phyloP scores from a whole-genome alignment of 805 yeast genomes.

The Lipomyces starkeyi region DNA sequence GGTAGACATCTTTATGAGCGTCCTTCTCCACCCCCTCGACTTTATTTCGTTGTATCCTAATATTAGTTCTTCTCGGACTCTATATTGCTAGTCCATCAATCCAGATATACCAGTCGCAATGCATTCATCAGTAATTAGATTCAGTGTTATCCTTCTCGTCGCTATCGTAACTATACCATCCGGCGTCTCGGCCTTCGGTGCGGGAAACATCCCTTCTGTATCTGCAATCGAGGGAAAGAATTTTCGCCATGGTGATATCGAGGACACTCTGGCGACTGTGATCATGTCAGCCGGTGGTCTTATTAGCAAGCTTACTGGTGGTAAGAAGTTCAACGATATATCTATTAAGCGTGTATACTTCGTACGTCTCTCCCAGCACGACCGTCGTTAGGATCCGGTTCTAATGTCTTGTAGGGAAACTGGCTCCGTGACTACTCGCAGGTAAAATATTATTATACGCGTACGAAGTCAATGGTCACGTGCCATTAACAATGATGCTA shows the following conservation, averaged over 20 bases:
- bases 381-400: background rate
- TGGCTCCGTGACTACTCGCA: conserved; percentile 43
- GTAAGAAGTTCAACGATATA: conserved; percentile 39
- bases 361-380: conserved; percentile 10
- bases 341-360: conserved; percentile 40
- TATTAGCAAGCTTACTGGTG: conserved; percentile 33
- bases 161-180: conserved; percentile 5
- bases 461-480: background rate
- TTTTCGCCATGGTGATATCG: conserved; percentile 42
- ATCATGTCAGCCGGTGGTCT: conserved; percentile 36
- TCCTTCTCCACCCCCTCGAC: no score
- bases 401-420: conserved; percentile 26
- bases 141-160: background rate
- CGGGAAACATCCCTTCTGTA: conserved; percentile 41
- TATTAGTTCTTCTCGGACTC: no score
- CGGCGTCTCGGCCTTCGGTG: conserved; percentile 38
- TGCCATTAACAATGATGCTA: background rate
- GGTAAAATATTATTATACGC: background rate
- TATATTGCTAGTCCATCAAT: background rate
- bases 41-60: no score
- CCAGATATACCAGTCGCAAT: background rate
- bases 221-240: conserved; percentile 39
- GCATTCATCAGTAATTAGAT: background rate
- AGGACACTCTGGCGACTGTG: conserved; percentile 38
- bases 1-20: no score